Conservation (phyloP, 495 filamentous ascomycete genomes). For the Penicillium manginii region DNA sequence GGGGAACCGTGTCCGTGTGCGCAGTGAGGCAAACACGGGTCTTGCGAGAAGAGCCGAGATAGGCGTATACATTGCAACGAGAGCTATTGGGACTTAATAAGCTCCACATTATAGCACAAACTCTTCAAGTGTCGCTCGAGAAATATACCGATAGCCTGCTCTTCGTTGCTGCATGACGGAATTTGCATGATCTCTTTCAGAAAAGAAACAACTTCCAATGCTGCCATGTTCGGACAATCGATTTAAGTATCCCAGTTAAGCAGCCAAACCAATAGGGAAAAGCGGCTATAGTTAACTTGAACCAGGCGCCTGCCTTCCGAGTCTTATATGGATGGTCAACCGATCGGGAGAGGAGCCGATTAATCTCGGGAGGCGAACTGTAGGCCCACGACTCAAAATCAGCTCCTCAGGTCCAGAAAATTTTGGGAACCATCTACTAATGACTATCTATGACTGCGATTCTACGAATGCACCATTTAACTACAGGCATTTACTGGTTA, state of each 20-base stretch:
- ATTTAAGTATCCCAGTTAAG: not conserved
- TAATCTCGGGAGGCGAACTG: not conserved
- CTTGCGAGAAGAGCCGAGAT: constrained; percentile 18
- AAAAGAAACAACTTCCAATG: not conserved
- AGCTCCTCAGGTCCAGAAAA: too few relatives aligned
- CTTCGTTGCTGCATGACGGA: constrained; percentile 1
- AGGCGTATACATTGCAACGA: constrained; percentile 28
- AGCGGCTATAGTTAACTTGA: too few relatives aligned
- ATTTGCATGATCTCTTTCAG: constrained; percentile 4
- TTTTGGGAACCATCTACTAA: too few relatives aligned
- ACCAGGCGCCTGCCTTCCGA: too few relatives aligned
- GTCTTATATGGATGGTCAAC: not conserved
- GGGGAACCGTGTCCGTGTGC: constrained; percentile 67
- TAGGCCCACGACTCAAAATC: not conserved
- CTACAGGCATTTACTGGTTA: too few relatives aligned
- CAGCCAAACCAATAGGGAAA: too few relatives aligned
- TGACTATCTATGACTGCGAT: too few relatives aligned
- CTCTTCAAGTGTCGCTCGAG: not conserved
- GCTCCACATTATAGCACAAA: constrained; percentile 1
- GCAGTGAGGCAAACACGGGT: constrained; percentile 60
- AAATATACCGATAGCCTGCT: constrained; percentile 1
- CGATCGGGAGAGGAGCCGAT: not conserved
- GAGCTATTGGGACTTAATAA: constrained; percentile 2
- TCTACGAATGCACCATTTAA: too few relatives aligned
- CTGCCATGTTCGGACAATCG: not conserved